Evolutionary conservation across 371 early-diverging fungal genomes (phyloP).

Genomic region (Mortierella sp.): DNA sequence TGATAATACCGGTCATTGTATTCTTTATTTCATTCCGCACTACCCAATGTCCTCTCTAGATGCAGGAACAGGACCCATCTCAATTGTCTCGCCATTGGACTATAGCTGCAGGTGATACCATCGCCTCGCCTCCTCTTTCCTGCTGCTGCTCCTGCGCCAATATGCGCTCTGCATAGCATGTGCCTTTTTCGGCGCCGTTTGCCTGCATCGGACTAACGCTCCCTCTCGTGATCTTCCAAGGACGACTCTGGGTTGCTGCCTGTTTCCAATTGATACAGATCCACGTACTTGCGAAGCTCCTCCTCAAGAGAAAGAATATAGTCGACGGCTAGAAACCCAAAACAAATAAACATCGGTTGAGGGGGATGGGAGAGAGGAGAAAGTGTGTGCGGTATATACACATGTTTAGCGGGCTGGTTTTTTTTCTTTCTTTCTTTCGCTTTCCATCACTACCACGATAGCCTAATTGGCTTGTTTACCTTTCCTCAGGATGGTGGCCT

Average conservation of each 20-base stretch:
- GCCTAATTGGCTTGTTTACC: slow-evolving; percentile 8
- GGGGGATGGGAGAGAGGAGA: no score
- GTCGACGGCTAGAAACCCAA: slow-evolving; percentile 24
- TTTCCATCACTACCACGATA: no score
- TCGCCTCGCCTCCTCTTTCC: no score
- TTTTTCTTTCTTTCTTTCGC: not conserved
- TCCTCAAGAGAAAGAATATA: slow-evolving; percentile 47
- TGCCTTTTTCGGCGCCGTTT: no score
- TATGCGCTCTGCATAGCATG: no score
- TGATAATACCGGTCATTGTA: no score
- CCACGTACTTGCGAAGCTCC: slow-evolving; percentile 48
- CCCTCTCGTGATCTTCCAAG: slow-evolving; percentile 41
- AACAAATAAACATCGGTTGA: not conserved
- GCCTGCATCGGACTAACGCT: slow-evolving; percentile 18
- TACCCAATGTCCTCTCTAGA: no score
- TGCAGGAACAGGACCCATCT: no score
- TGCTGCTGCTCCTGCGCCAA: no score
- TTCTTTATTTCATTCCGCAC: no score
- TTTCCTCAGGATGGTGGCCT: slow-evolving; percentile 49
- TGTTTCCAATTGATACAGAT: slow-evolving; percentile 39
- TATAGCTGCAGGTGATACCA: no score
- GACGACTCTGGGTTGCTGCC: slow-evolving; percentile 39
- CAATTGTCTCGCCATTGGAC: no score
- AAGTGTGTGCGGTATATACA: not conserved
- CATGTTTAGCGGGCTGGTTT: not conserved